phyloP scores from a whole-genome alignment of 139 green algal species.

The Tetradesmus obliquus region DNA sequence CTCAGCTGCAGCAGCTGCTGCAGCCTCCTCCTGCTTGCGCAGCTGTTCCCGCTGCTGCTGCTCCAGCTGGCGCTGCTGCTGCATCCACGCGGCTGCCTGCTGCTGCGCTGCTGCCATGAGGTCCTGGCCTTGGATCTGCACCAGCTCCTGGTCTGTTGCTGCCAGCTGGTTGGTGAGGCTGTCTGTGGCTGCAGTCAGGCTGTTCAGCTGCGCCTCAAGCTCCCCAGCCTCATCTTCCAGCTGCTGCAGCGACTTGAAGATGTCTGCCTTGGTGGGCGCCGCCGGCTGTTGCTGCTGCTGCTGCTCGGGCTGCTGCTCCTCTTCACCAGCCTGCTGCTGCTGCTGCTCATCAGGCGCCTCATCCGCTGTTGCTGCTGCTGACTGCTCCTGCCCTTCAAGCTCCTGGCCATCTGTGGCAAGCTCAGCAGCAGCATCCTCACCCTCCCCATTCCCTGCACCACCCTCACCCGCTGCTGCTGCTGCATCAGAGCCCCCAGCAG shows the following conservation, averaged over 20 bases:
- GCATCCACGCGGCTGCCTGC: neutral
- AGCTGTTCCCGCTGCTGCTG: neutral
- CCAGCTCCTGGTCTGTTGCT: constrained; percentile 7
- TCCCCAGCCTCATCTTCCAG: constrained; percentile 16
- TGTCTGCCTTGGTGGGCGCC: constrained; percentile 12
- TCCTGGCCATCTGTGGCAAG: neutral
- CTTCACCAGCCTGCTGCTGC: neutral
- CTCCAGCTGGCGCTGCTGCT: constrained; percentile 10
- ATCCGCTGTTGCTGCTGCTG: neutral
- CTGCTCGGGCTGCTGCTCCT: constrained; percentile 23
- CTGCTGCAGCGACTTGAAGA: constrained; percentile 12
- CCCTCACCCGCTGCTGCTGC: neutral
- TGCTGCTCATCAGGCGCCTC: neutral
- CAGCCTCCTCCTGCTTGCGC: neutral
- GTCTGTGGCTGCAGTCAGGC: constrained; percentile 2
- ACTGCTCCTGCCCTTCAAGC: neutral
- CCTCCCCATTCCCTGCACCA: neutral
- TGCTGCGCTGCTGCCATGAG: neutral
- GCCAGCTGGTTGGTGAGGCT: constrained; percentile 16
- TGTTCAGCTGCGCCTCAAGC: constrained; percentile 5
- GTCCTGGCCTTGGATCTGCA: neutral
- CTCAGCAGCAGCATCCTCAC: neutral
- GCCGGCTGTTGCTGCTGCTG: neutral
- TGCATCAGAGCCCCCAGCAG: neutral
- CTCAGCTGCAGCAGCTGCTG: constrained; percentile 6